A percentile compares a stretch with the other conserved stretches of the same genome.
Evolutionary conservation across 306 rosid genomes (phyloP).

Genomic region (Calophaca sinica): DNA sequence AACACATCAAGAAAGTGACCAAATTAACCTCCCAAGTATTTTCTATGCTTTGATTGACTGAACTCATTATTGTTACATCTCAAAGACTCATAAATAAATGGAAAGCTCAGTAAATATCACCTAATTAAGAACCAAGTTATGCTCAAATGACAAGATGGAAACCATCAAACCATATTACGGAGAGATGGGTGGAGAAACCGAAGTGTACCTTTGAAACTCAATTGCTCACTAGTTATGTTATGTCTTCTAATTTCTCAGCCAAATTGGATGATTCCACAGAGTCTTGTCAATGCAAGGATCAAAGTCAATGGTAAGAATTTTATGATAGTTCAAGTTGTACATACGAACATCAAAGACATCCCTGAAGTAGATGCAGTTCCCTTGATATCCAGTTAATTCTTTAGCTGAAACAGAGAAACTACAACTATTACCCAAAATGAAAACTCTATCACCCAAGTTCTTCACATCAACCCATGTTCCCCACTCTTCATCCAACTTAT

Average conservation of each 20-base stretch:
- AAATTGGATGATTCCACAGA: conserved; percentile 46
- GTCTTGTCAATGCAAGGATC: conserved; percentile 43
- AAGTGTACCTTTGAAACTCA: conserved; percentile 30
- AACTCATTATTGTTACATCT: neutral
- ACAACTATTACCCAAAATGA: conserved; percentile 50
- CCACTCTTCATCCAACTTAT: conserved; percentile 62
- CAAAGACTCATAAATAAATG: neutral
- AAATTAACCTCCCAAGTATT: conserved; percentile 8
- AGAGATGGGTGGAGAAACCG: neutral
- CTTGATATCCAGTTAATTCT: conserved; percentile 49
- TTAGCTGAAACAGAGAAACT: conserved; percentile 48
- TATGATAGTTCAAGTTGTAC: conserved; percentile 52
- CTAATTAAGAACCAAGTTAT: neutral
- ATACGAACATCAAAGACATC: conserved; percentile 46
- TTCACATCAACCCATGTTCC: conserved; percentile 60
- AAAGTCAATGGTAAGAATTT: conserved; percentile 40
- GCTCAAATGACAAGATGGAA: neutral
- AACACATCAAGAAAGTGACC: conserved; percentile 16
- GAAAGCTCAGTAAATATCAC: neutral
- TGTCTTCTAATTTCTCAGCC: conserved; percentile 19
- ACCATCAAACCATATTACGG: neutral
- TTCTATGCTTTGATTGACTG: conserved; percentile 11
- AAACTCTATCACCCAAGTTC: conserved; percentile 49
- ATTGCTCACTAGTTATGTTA: neutral
- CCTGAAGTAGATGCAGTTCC: conserved; percentile 55